Percentiles rank a stretch among this genome's conserved stretches.
Evolutionary conservation across 2,329 filamentous ascomycete genomes (phyloP).

Genomic region (Diaporthe sp.): DNA sequence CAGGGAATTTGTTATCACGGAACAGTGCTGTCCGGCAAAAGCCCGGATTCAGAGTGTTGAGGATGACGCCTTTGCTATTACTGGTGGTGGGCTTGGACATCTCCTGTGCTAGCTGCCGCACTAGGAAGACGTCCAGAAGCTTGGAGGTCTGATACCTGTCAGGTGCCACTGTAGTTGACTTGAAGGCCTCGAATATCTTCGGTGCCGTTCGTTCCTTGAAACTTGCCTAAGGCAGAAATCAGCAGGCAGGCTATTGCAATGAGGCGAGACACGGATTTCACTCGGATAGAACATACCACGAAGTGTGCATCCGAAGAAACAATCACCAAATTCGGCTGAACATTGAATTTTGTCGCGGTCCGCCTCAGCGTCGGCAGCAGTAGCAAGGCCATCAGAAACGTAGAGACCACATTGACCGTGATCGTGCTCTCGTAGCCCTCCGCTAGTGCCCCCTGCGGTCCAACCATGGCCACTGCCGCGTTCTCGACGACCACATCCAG

Average conservation of each 20-base stretch:
- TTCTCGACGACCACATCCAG: slow-evolving; percentile 61
- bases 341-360: slow-evolving; percentile 52
- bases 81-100: slow-evolving; percentile 43
- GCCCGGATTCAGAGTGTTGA: slow-evolving; percentile 58
- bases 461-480: slow-evolving; percentile 51
- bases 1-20: slow-evolving; percentile 44
- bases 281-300: slow-evolving; percentile 44
- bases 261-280: background rate
- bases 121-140: slow-evolving; percentile 51
- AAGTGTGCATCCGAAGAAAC: slow-evolving; percentile 57
- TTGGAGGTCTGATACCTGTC: slow-evolving; percentile 55
- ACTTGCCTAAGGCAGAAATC: slow-evolving; percentile 45
- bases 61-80: slow-evolving; percentile 51
- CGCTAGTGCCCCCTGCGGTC: slow-evolving; percentile 39
- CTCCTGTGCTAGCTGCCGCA: slow-evolving; percentile 53
- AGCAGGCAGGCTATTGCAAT: background rate
- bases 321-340: slow-evolving; percentile 54
- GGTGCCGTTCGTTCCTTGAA: slow-evolving; percentile 52
- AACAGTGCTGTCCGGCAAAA: slow-evolving; percentile 59
- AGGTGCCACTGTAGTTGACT: slow-evolving; percentile 45
- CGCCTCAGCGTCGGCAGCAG: slow-evolving; percentile 58
- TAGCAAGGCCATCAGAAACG: slow-evolving; percentile 59
- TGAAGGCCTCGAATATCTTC: slow-evolving; percentile 53
- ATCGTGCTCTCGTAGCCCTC: slow-evolving; percentile 60
- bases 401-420: slow-evolving; percentile 63